Evolutionary conservation across 139 green algal genomes (phyloP), one percentile per base, ranked within the genome.

Genomic region (Edaphochlamys debaryana): DNA sequence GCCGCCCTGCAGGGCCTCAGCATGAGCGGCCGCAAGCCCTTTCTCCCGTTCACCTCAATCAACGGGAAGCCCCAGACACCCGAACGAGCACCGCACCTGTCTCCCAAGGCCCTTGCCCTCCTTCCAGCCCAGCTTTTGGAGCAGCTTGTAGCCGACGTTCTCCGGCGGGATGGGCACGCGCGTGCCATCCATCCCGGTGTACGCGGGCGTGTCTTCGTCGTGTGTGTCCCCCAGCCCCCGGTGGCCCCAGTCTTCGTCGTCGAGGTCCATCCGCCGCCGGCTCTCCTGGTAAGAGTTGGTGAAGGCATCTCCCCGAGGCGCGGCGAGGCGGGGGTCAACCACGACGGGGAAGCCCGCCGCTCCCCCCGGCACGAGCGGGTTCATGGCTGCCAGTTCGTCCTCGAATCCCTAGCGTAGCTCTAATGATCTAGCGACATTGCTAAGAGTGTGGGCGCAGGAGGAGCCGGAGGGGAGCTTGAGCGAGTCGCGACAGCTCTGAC

Each of bases 61-160:
- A 36, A 5, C 66, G 37, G 45, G 37, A 36, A 48, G 45, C 48
- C 41, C n/a, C n/a, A n/a, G n/a, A n/a, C n/a, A n/a, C n/a, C 17
- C 36, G 11, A 67, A 45, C 76, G 11, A 15, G 40, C 30, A 30
- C 66, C 50, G 9, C 42, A 78, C 62, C 63, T 76, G 29, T 20
- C 84, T 82, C 15, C 95, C 95, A 2, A 98, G 90, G 0, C 95
- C 95, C 67, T 86, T 92, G 36, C 95, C 95, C 17, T 85, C 85
- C 45, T 80, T 90, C 95, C 95, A 98, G 15, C 95, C 95, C 95
- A 98, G 94, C 32, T 91, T 91, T 77, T 93, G 88, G 79, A 98
- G 87, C 88, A 98, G 83, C 48, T 88, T 82, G 86, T 91, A 98
- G 45, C 95, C 95, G 15, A 94, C 87, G 85, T 98, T 98, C 60